Evolutionary conservation across 495 filamentous ascomycete genomes (phyloP), one percentile per base, ranked within the genome.

Genomic region (Penicillium longicatenatum): DNA sequence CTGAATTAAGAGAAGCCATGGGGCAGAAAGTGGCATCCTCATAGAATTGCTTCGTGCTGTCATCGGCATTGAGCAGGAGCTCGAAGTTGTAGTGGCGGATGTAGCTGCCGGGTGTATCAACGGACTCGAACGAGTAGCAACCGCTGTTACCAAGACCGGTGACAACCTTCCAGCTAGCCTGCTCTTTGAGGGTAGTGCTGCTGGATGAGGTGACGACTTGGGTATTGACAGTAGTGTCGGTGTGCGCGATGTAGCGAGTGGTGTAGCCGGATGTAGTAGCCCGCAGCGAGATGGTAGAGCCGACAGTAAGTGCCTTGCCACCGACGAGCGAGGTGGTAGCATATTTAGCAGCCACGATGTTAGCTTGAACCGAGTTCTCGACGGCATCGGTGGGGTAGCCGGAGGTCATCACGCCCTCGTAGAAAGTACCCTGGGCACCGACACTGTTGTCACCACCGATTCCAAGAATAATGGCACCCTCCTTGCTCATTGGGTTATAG

Each of bases 401-500:
- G 6, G 73, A 68, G 53, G 83, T 84, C 82, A 85, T 82, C 1
- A 77, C 83, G 39, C 83, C 83, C 64, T 85, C 82, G 68, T 85
- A 85, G 71, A 84, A 84, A 0, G 82, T 85, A 39, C 82, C 82
- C 67, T 85, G 81, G 19, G 75, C 81, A 54, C 76, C 53, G 50
- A 64, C 62, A 56, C 81, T 84, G 68, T 85, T 84, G 52, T 84
- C 81, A 17, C 81, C 81, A 50, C 82, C 82, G 48, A 83, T 84
- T 33, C 82, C 81, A 33, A 84, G 82, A 59, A 85, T 79, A 53
- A 85, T 84, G 51, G 82, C 78, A n/a, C 82, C 81, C 54, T 85
- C 82, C 58, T 84, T 83, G 70, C 62, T 68, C 82, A 86, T 86
- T 0, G 82, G 82, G 68, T 84, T 81, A 62, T 84, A 85, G 48